Base-by-base conservation (phyloP, 345 rosid species). In the Boechera divaricarpa region DNA sequence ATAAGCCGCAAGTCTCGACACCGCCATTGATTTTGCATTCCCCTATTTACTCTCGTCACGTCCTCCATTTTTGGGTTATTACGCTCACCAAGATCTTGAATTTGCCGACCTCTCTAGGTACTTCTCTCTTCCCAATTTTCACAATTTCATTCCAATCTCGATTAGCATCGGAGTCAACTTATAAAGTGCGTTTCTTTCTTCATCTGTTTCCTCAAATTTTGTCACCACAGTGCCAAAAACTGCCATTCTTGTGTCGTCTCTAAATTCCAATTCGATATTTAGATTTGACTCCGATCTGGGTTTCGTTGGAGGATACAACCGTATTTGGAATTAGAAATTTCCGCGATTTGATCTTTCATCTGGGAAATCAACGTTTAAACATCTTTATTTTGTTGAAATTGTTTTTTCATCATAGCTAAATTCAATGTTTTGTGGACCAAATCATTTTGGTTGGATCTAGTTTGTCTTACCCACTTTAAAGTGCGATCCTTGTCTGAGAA, bases 1-100 rank as follows among this genome's bases (percentile, higher is more conserved):
- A 63, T 4, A 53, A 64, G 15, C 71, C 72, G 66, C 44, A 29
- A 16, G 65, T 58, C 47, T 51, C 47, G n/a, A 68, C 33, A 63
- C 75, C 75, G 52, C 66, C 76, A 11, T 77, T 53, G 80, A n/a
- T 54, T 63, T 63, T 44, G 52, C 64, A 39, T 53, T 70, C 65
- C 70, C 42, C 74, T 32, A 52, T 12, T 76, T 32, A 54, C 75
- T 70, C 68, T 68, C 69, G 62, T 68, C 76, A 77, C 76, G 80
- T 77, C 31, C 66, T 63, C 66, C 71, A n/a, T 28, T 44, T 63
- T 63, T 26, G 69, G 62, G 13, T 21, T 4, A 31, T 29, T 10
- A 36, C 26, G 73, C 45, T 69, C 58, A 32, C 57, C 75, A 62
- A 41, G 70, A 62, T 77, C 70, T 76, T 63, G 5, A 42, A 21